Conservation (phyloP, 179 eudicot species). For the Camellia oleifera region DNA sequence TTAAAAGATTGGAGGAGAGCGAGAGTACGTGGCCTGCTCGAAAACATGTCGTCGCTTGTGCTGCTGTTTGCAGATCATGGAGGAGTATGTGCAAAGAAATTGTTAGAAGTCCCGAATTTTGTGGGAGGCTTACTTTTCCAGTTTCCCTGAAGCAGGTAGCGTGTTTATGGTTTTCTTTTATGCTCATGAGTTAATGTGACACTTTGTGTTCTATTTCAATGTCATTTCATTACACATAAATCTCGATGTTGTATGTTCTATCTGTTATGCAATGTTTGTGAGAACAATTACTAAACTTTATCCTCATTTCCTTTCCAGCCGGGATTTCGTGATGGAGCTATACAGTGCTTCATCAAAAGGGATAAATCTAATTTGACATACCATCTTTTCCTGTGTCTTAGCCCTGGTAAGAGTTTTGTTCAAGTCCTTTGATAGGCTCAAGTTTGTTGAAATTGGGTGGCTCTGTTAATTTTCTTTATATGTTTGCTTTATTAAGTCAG, state of each 20-base stretch:
- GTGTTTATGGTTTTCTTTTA: background rate
- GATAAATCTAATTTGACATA: conserved; percentile 58
- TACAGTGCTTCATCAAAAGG: conserved; percentile 62
- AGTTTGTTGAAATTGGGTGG: background rate
- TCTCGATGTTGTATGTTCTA: no score
- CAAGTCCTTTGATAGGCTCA: background rate
- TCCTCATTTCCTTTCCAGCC: conserved; percentile 38
- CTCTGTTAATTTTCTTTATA: background rate
- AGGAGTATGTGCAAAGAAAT: conserved; percentile 92
- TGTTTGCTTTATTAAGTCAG: background rate
- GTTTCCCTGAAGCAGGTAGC: conserved; percentile 89
- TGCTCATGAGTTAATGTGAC: background rate
- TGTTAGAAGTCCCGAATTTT: conserved; percentile 66
- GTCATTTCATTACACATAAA: background rate
- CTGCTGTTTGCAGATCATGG: conserved; percentile 93
- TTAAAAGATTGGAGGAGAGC: conserved; percentile 85
- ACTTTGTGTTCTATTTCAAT: background rate
- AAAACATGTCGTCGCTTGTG: conserved; percentile 92
- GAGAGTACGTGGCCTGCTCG: conserved; percentile 90
- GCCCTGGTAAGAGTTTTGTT: conserved; percentile 49
- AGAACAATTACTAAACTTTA: background rate
- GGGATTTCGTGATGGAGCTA: conserved; percentile 56
- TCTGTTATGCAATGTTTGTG: background rate
- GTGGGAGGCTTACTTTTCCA: conserved; percentile 90
- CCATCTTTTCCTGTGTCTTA: conserved; percentile 62